Evolutionary conservation across 257 asterid genomes (phyloP), one percentile per base, ranked within the genome.

Genomic region (Euphrasia confusa): DNA sequence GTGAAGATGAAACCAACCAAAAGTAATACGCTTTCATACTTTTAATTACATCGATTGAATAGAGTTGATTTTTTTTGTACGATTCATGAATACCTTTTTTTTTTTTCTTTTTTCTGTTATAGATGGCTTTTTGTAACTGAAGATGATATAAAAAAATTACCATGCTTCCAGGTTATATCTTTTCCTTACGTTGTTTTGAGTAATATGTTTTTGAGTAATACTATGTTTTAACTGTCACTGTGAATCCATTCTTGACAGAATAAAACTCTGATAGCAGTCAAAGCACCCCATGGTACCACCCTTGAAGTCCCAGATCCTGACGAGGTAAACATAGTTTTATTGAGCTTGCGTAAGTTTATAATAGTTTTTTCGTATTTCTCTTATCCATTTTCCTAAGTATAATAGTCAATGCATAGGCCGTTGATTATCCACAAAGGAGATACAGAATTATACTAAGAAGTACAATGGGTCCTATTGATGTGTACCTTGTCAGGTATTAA

Each of bases 261-360:
- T 86, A 84, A 88, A 81, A 92, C 98, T 65, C 77, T 92, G 42
- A 83, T 72, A 62, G 68, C 61, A 56, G 65, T 89, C 74, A 92
- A 92, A 86, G 98, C 98, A 58, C 97, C 97, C n/a, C 98, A 91
- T 68, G 98, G 98, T 17, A 89, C 97, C 40, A 88, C 98, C 64
- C 84, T 92, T 35, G 98, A 91, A 80, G 98, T 92, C 74, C 97
- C 98, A 64, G 95, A 92, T 69, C 95, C 97, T 60, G 95, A 92
- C 67, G 98, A 92, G 97, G 97, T 88, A 77, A 48, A 55, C 47
- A 30, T 50, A 45, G 64, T 70, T 54, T 60, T 28, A 44, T 55
- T 40, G 54, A 69, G 62, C 66, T 57, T 71, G 21, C 71, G 10
- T 64, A 55, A 39, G 61, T 33, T 64, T 58, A 55, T 26, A 48